Evolutionary conservation across 768 basidiomycete genomes (phyloP), one percentile per base, ranked within the genome.

Genomic region (Cubamyces lactineus): DNA sequence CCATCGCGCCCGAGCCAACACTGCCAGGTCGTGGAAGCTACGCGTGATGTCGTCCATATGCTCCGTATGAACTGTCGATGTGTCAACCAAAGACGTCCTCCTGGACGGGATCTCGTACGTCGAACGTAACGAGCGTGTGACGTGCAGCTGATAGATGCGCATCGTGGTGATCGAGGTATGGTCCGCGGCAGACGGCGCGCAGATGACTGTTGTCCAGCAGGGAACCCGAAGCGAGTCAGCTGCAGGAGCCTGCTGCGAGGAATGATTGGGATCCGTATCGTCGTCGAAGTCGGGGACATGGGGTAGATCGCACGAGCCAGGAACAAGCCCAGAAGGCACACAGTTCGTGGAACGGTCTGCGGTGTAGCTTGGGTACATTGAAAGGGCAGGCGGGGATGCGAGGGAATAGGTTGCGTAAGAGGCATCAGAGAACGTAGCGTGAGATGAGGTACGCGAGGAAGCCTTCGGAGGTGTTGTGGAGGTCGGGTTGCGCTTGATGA

Each of bases 21-120:
- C 80, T 2, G 85, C 78, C 17, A 94, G 81, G 61, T 89, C 88
- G 67, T 89, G 80, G 68, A 82, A 92, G 69, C 85, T 92, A 46
- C 74, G 78, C 17, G 87, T 83, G 67, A 93, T 81, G 56, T 92
- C 91, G 24, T 71, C 26, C 59, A 57, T 70, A n/a, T 72, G 69
- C 41, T 78, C 76, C 43, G 71, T 59, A 48, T 66, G 66, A n/a
- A 62, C 69, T 39, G 57, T 34, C 46, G 17, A 46, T 3, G 59
- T 21, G 34, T 47, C 47, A 34, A 19, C 16, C 7, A 19, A 17
- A 21, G 23, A 15, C 38, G 50, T 48, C 39, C 47, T 52, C 58
- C 34, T 39, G 40, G 43, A 53, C n/a, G 50, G 26, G 40, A 58
- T 53, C 23, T 53, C 55, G 30, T 69, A 71, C 38, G 79, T 76